Evolutionary conservation across 2,329 filamentous ascomycete species (phyloP), one percentile per base, ranked within the genome.

Genomic region (Curvularia hawaiiensis): DNA sequence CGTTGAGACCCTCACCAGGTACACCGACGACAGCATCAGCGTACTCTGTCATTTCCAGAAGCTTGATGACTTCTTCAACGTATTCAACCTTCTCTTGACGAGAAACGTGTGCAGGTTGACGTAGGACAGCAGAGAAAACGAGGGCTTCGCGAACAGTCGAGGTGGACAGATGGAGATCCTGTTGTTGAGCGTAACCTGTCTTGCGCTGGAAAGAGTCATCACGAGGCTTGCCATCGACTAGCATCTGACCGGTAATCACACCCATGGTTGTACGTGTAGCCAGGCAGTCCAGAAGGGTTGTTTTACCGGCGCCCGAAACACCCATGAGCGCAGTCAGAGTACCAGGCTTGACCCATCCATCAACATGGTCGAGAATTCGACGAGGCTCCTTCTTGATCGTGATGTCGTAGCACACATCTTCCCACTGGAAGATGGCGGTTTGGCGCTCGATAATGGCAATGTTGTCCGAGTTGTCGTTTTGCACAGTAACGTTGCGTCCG

Each of bases 301-400:
- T 97, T 77, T 97, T 97, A 57, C 93, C 93, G n/a, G 93, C 93
- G 65, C 93, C 92, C 31, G 90, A 92, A 8, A 93, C 91, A 79
- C 92, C 90, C 92, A 97, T 97, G 3, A 96, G 82, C 39, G 91
- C 92, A 12, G 92, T 74, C 52, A 96, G 76, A 16, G 91, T 96
- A 58, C 93, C 93, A 3, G 93, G 93, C 77, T 96, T 95, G 58
- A 97, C 92, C 90, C 91, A 97, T 35, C 93, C 93, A 70, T 96
- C 90, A 12, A 97, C 90, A 61, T 95, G 82, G 67, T 97, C 88
- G 58, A 97, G 80, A 68, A 97, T 90, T 43, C 89, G 86, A 16
- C 92, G 85, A 1, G 83, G 79, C 67, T 94, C 86, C 14, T 82
- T 82, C 80, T 96, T 96, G 78, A 96, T 92, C 75, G 90, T 89